phyloP scores from a whole-genome alignment of 257 asterid species.

The Capsicum pubescens region DNA sequence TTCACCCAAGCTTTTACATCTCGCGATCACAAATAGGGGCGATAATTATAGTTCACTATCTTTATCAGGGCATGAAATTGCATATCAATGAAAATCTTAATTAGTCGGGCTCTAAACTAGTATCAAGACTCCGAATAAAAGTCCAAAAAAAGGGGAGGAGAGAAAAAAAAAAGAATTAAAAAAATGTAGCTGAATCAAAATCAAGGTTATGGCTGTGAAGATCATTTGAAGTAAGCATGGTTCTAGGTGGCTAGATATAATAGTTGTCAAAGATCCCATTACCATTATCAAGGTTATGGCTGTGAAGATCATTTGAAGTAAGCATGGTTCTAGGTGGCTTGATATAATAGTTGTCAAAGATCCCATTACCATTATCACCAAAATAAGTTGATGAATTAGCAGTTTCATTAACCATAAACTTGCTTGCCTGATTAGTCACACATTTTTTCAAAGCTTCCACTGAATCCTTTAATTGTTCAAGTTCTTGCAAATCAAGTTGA shows the following conservation, averaged over 20 bases:
- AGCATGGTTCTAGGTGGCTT: no score
- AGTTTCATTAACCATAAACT: conserved; percentile 37
- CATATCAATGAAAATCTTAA: no score
- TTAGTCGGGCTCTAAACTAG: not conserved
- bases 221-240: conserved; percentile 22
- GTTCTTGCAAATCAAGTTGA: conserved; percentile 53
- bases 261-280: conserved; percentile 41
- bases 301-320: no score
- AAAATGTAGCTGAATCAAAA: conserved; percentile 48
- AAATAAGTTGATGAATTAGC: conserved; percentile 36
- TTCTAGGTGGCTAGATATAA: conserved; percentile 54
- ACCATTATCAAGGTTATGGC: no score
- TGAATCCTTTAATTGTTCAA: conserved; percentile 60
- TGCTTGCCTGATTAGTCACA: conserved; percentile 42
- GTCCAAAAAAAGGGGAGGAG: no score
- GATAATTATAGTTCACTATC: no score
- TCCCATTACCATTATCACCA: no score
- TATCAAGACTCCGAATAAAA: not conserved
- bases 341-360: no score
- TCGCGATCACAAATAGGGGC: no score
- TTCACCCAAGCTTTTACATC: no score
- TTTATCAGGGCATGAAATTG: not conserved
- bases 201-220: conserved; percentile 42
- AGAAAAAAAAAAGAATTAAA: conserved; percentile 32
- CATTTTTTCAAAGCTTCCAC: conserved; percentile 65